Base-by-base conservation (phyloP, 768 basidiomycete genomes). In the Epithele typhae region DNA sequence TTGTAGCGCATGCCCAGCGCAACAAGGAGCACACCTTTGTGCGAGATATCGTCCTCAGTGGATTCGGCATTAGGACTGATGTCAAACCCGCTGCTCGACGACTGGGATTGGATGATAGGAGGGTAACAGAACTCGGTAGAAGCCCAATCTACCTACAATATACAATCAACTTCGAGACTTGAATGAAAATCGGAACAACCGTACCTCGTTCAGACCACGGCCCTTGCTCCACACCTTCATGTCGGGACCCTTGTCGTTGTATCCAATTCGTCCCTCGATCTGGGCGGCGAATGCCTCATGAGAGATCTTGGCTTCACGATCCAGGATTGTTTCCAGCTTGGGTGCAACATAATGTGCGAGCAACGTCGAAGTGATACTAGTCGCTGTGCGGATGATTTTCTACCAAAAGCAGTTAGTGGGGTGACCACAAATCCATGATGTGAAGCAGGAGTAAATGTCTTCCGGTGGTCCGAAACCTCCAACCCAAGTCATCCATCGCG, bases 91-190 rank as follows among this genome's bases (percentile, higher is more conserved):
- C 77, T 73, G 49, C 75, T 78, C 27, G 86, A 86, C 7, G 90
- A 87, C 34, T 85, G 86, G 5, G 94, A 97, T 56, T 97, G 95
- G 61, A 98, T 90, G 63, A 97, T 94, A 2, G 95, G 93, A 2
- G 89, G 81, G 65, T 95, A 97, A 56, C 89, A 88, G 67, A 94
- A 95, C 65, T 99, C 96, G 5, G 87, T 85, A 2, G 83, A 77
- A n/a, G 73, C 70, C 80, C 89, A 95, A 61, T 99, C 92, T 46
- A 92, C 76, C 90, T 96, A 57, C 12, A 48, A 6, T 42, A 46
- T 15, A 15, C 37, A 39, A 51, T 0, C 15, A 45, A 25, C 35
- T 41, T 33, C 40, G 47, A 14, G 43, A 36, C 32, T 36, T 12
- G 19, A 19, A 5, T 11, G 17, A 27, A 12, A 17, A 27, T 22